Evolutionary conservation across 2,329 filamentous ascomycete genomes (phyloP).

Genomic region (Cryphonectria carpinicola): DNA sequence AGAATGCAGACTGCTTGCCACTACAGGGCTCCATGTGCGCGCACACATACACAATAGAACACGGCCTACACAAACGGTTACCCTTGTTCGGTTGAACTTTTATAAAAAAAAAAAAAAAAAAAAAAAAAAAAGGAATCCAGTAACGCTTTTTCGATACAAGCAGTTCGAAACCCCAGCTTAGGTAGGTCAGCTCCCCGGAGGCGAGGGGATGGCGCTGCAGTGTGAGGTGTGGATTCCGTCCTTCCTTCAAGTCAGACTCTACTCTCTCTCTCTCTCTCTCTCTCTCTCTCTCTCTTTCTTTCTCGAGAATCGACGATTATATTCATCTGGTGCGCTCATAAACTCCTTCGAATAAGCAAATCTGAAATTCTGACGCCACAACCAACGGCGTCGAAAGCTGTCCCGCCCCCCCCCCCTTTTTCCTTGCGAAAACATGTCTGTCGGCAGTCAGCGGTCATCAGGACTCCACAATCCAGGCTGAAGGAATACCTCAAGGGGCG

Average conservation of each 20-base stretch:
- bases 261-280: not conserved
- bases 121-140: too few species aligned
- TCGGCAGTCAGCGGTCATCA: not conserved
- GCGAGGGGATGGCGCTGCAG: not conserved
- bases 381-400: not conserved
- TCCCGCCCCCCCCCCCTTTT: too few species aligned
- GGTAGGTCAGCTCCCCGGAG: not conserved
- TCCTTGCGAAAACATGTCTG: not conserved
- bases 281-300: not conserved
- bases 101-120: too few species aligned
- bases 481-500: not conserved
- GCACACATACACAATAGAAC: not conserved
- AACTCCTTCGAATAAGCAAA: not conserved
- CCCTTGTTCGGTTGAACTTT: not conserved
- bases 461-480: slow-evolving; percentile 3
- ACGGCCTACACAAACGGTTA: not conserved
- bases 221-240: not conserved
- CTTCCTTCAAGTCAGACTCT: not conserved
- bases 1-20: too few species aligned
- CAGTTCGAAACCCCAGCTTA: not conserved
- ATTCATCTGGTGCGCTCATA: not conserved
- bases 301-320: not conserved
- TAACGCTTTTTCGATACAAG: not conserved
- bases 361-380: not conserved
- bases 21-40: not conserved